These are phyloP conservation scores for Didymella lethalis DNA, from an alignment of 2,329 filamentous ascomycete genomes.

Conservation along the genomic window DNA sequence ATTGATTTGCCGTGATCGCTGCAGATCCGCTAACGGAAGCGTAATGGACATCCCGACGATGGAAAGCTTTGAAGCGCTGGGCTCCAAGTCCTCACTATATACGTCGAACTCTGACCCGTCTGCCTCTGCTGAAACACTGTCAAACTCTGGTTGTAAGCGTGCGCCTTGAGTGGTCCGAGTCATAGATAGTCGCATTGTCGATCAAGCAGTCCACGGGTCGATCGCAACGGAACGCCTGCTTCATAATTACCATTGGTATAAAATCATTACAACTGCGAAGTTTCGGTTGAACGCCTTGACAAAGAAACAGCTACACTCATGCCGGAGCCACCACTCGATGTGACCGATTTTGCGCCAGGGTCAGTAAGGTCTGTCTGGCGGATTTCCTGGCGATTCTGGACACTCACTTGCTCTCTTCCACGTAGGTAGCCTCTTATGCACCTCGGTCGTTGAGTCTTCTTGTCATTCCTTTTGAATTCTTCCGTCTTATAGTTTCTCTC, in stretches of 20 bases:
- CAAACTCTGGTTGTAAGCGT: not conserved
- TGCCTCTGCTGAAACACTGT: not conserved
- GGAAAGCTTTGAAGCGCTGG: too few species aligned
- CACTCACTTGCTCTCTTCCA: not conserved
- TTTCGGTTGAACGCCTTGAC: not conserved
- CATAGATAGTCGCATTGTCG: not conserved
- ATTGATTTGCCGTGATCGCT: not conserved
- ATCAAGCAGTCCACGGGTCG: not conserved
- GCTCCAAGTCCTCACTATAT: not conserved
- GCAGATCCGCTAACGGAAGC: not conserved
- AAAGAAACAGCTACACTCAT: too few species aligned
- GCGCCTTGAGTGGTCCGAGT: not conserved
- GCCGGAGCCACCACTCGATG: not conserved
- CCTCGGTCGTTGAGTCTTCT: not conserved
- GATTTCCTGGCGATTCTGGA: not conserved
- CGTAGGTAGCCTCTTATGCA: not conserved
- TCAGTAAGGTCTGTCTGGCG: not conserved
- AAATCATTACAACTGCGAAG: not conserved
- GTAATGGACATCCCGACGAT: not conserved
- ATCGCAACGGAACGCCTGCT: not conserved
- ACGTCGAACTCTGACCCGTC: not conserved
- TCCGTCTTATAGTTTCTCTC: not conserved
- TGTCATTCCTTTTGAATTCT: not conserved
- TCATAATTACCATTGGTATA: too few species aligned
- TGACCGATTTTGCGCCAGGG: not conserved